phyloP scores from a whole-genome alignment of 2,329 filamentous ascomycete genomes.

The Xylariaceae sp. region DNA sequence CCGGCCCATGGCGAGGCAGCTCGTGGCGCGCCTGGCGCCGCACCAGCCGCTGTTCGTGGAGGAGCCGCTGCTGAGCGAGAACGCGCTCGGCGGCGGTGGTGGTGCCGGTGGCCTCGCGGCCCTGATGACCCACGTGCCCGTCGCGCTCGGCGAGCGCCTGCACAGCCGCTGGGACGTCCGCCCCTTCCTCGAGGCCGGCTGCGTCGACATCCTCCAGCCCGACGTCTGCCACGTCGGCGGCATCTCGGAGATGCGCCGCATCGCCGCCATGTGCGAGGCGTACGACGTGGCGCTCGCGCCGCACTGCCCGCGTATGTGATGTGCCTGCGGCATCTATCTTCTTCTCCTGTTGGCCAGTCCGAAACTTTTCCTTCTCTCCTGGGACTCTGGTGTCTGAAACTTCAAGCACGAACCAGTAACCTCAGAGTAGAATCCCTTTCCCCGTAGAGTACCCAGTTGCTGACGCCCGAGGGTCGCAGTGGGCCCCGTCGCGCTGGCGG shows the following conservation, averaged over 20 bases:
- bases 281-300: slow-evolving; percentile 69
- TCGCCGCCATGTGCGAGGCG: slow-evolving; percentile 63
- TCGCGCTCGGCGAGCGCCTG: slow-evolving; percentile 65
- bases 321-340: too few relatives aligned
- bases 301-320: slow-evolving; percentile 64
- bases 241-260: slow-evolving; percentile 62
- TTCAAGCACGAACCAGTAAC: too few relatives aligned
- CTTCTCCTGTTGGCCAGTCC: too few relatives aligned
- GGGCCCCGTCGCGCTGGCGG: slow-evolving; percentile 65
- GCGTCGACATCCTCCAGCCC: slow-evolving; percentile 65
- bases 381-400: too few relatives aligned
- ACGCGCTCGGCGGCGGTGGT: too few relatives aligned
- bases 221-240: slow-evolving; percentile 67
- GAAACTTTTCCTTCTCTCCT: too few relatives aligned
- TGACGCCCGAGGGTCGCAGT: too few relatives aligned
- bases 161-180: slow-evolving; percentile 64
- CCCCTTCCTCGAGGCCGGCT: slow-evolving; percentile 59
- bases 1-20: slow-evolving; percentile 74
- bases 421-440: too few relatives aligned
- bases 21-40: slow-evolving; percentile 60
- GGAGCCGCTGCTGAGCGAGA: slow-evolving; percentile 64
- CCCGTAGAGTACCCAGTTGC: too few relatives aligned
- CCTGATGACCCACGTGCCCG: slow-evolving; percentile 51
- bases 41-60: slow-evolving; percentile 69
- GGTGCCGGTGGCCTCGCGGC: slow-evolving; percentile 55